These are phyloP conservation scores for Bimuria novae-zelandiae DNA, from an alignment of 2,329 filamentous ascomycete species.

Conservation along the genomic window DNA sequence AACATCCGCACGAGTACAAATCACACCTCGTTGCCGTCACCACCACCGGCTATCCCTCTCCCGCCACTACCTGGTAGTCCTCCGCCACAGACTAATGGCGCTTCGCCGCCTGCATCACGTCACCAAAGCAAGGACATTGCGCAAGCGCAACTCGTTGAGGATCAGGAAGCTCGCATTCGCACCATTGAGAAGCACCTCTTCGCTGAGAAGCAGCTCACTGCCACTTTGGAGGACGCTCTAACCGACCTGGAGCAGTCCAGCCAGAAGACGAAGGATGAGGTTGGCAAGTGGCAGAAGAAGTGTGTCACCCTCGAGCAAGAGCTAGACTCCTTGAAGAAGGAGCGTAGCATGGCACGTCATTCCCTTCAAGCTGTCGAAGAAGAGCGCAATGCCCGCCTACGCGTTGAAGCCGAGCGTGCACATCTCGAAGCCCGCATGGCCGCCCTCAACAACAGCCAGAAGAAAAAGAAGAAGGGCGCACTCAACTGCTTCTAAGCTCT, in stretches of 20 bases:
- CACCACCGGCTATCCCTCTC: conserved; percentile 92
- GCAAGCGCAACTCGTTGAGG: conserved; percentile 82
- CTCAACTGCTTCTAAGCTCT: conserved; percentile 88
- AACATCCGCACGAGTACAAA: conserved; percentile 85
- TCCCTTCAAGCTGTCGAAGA: conserved; percentile 91
- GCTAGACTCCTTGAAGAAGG: conserved; percentile 66
- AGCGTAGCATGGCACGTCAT: conserved; percentile 62
- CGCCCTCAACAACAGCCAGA: conserved; percentile 79
- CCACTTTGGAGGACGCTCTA: conserved; percentile 92
- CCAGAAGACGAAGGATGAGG: conserved; percentile 88
- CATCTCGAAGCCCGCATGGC: conserved; percentile 86
- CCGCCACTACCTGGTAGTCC: conserved; percentile 75
- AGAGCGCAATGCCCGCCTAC: conserved; percentile 88
- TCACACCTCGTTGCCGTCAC: conserved; percentile 83
- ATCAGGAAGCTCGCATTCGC: conserved; percentile 91
- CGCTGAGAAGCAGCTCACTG: conserved; percentile 94
- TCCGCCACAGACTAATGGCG: conserved; percentile 56
- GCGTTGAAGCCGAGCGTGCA: conserved; percentile 84
- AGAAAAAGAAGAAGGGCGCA: conserved; percentile 92
- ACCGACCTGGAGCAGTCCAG: conserved; percentile 91
- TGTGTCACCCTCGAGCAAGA: conserved; percentile 75
- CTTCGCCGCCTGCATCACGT: conserved; percentile 65
- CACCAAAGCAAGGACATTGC: conserved; percentile 82
- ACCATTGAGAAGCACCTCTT: conserved; percentile 96
- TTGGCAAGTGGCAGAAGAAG: conserved; percentile 89